Evolutionary conservation across 495 filamentous ascomycete genomes (phyloP), one percentile per base, ranked within the genome.

Genomic region (Xylaria acuta): DNA sequence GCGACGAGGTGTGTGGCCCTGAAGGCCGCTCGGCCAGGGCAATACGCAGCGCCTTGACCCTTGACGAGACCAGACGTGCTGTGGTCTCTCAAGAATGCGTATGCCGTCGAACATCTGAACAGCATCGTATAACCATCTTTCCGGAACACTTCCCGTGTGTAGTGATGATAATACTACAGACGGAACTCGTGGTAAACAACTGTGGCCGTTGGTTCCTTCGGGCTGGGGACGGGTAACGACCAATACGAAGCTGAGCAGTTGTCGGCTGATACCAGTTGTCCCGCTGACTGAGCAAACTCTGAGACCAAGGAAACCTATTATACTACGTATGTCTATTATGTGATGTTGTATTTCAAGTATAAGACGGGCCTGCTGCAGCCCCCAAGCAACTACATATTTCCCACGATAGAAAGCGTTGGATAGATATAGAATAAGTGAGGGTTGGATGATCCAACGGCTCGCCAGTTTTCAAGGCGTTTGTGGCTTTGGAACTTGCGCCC

Each of bases 261-360:
- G 47, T 54, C 65, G 47, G 65, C 47, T 67, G 65, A 56, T 34
- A 22, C 20, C 47, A n/a, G 32, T 36, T 54, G 65, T 3, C n/a
- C 36, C n/a, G 36, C 49, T 56, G 49, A 56, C 45, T 36, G 45
- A 30, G 8, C 14, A 36, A 51, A 49, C 18, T 9, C 20, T 62
- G 32, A 56, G 49, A 47, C 65, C 60, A n/a, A 27, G 18, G 32
- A 22, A 38, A 60, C 58, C 58, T 25, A 30, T 53, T 20, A 1
- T 27, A 30, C 51, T 2, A 18, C 16, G 7, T 45, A 45, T 49
- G 45, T n/a, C 20, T 49, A n/a, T 7, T 49, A 5, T n/a, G 20
- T n/a, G 45, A 49, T 49, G 45, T n/a, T 7, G 20, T 56, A 27
- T 54, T 54, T 54, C 25, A 30, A 54, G 22, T 59, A 38, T 60